Base-by-base conservation (phyloP, 495 filamentous ascomycete genomes). In the Aspergillus avenaceus region DNA sequence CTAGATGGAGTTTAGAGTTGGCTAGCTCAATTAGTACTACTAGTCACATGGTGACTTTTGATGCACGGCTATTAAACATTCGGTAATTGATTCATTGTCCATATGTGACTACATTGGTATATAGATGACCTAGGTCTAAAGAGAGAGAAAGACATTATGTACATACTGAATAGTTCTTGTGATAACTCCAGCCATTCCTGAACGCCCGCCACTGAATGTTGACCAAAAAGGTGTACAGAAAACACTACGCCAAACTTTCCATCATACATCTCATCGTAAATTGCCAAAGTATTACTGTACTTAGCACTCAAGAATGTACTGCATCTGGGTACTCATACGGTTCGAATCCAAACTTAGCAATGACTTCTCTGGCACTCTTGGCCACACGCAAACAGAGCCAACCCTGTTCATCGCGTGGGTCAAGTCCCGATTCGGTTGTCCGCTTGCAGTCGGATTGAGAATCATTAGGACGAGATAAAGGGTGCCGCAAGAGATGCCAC, bases 331-430 rank as follows among this genome's bases (percentile, higher is more conserved):
- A 76, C 43, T 76, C 72, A 24, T 57, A 44, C 32, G 70, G 60
- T 23, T 67, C 56, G 42, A 76, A 76, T n/a, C 60, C 59, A 41
- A 76, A 74, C 46, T 64, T 72, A 13, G 59, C 32, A 31, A 76
- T 65, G 8, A 76, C 66, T 22, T 60, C 48, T 19, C 67, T 62
- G 12, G 70, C 66, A 52, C 62, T 70, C 14, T 62, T 64, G 32
- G 67, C 66, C 28, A 76, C 63, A 13, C 61, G 58, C 0, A 76
- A 38, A 53, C 72, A 76, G 11, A 76, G 54, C 18, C 60, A 34
- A 29, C 72, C 64, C 7, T 65, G 59, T 42, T 73, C 66, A 41
- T 65, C 51, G 11, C 25, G n/a, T 19, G 50, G 16, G 24, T 62
- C 41, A 21, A 41, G 32, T 2, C 26, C 24, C 3, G 8, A 5